These are phyloP conservation scores for Fusarium begoniae DNA, from an alignment of 2,329 filamentous ascomycete genomes.

Conservation along the genomic window DNA sequence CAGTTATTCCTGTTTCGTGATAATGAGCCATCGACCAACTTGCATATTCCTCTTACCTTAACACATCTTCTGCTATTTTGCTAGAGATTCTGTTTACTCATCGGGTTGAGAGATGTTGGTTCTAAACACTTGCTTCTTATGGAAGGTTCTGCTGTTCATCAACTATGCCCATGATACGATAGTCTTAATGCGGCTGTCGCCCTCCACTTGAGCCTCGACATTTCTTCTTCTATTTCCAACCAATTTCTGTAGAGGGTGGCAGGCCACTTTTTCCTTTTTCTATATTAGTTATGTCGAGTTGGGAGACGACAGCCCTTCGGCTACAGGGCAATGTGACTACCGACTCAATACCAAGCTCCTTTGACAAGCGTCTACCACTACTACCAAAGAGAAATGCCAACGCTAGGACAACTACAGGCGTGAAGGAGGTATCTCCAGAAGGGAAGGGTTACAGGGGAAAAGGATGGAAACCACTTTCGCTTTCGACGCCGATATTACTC, in stretches of 20 bases:
- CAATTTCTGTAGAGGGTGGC: neutral
- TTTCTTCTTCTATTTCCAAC: neutral
- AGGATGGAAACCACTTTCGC: constrained; percentile 40
- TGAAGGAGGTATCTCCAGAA: neutral
- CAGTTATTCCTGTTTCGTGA: constrained; percentile 34
- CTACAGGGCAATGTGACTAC: neutral
- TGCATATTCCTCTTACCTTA: constrained; percentile 27
- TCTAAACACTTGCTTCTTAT: neutral
- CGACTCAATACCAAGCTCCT: neutral
- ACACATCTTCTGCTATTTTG: constrained; percentile 19
- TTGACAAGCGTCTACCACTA: constrained; percentile 11
- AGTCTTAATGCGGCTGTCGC: constrained; percentile 2
- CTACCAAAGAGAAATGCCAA: neutral
- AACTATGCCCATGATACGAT: neutral
- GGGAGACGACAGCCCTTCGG: constrained; percentile 19
- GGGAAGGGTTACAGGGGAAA: rapidly evolving
- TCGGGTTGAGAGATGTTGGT: constrained; percentile 10
- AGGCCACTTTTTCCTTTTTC: neutral
- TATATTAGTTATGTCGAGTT: constrained; percentile 26
- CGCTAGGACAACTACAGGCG: neutral
- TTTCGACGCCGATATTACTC: constrained; percentile 48
- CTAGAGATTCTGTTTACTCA: constrained; percentile 6
- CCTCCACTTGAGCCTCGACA: neutral
- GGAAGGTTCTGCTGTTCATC: constrained; percentile 1
- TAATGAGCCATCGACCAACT: constrained; percentile 24